These are phyloP conservation scores for Phytophthora rubi DNA, from an alignment of 352 stramenopile genomes.

Conservation along the genomic window DNA sequence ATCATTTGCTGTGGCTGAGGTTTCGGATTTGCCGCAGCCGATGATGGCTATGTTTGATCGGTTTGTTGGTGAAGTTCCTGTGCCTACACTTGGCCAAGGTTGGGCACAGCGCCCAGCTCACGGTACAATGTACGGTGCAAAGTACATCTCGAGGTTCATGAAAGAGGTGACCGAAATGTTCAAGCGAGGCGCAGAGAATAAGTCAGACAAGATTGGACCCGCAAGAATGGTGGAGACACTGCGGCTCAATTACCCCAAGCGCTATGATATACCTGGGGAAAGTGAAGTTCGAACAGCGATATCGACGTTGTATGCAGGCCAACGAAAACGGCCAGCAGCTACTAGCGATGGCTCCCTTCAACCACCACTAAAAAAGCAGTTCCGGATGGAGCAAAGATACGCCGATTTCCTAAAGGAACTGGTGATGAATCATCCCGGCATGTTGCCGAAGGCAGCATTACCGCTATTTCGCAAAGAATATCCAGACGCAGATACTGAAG, in stretches of 20 bases:
- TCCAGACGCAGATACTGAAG: no score
- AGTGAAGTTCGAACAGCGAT: background rate
- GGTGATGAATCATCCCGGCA: no score
- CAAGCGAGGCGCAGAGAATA: background rate
- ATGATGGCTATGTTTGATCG: slow-evolving; percentile 1
- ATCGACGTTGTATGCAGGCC: background rate
- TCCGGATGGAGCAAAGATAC: no score
- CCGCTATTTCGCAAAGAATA: no score
- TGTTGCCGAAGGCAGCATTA: no score
- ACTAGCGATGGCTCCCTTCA: no score
- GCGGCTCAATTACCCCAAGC: background rate
- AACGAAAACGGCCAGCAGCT: background rate
- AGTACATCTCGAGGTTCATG: background rate
- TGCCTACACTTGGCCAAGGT: background rate
- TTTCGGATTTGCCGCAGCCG: background rate
- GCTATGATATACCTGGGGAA: background rate
- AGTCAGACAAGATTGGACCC: background rate
- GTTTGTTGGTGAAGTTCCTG: background rate
- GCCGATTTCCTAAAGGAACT: no score
- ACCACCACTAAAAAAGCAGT: no score
- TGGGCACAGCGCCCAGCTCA: slow-evolving; percentile 1
- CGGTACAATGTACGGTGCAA: slow-evolving; percentile 10
- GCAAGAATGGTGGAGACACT: slow-evolving; percentile 1
- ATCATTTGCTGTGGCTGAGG: background rate
- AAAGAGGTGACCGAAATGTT: slow-evolving; percentile 1